A percentile compares a stretch with the other conserved stretches of the same genome.
Evolutionary conservation across 2,329 filamentous ascomycete species (phyloP).

Genomic region (Dothideomycetes sp.): DNA sequence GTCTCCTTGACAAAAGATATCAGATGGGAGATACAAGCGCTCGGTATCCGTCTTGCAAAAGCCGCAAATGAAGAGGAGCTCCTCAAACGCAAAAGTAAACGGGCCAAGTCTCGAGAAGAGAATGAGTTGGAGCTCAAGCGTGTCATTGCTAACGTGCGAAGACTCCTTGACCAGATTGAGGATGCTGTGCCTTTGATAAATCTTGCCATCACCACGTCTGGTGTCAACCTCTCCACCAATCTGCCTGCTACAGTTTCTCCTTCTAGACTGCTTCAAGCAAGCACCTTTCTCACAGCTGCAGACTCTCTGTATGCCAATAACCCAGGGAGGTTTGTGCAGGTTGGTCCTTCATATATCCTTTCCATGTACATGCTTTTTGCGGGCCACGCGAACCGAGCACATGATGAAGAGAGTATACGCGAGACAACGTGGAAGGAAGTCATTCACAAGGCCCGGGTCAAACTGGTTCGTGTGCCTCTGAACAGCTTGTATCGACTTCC

Average conservation of each 20-base stretch:
- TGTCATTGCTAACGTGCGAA: conserved; percentile 66
- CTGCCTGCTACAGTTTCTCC: conserved; percentile 78
- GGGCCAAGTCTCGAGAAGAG: conserved; percentile 40
- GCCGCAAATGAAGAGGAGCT: conserved; percentile 55
- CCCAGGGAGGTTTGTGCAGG: conserved; percentile 57
- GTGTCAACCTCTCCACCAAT: conserved; percentile 71
- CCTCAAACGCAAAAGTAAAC: conserved; percentile 30
- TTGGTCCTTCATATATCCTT: conserved; percentile 76
- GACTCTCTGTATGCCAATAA: conserved; percentile 70
- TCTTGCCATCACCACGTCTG: conserved; percentile 86
- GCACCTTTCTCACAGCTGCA: conserved; percentile 76
- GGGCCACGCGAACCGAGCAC: conserved; percentile 54
- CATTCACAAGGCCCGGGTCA: conserved; percentile 81
- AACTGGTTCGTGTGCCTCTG: conserved; percentile 61
- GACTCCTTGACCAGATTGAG: conserved; percentile 68
- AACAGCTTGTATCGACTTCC: conserved; percentile 39
- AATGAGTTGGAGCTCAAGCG: conserved; percentile 54
- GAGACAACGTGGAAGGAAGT: conserved; percentile 88
- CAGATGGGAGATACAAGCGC: conserved; percentile 67
- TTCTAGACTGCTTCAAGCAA: conserved; percentile 82
- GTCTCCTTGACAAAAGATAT: conserved; percentile 73
- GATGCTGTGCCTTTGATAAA: conserved; percentile 86
- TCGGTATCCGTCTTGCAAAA: conserved; percentile 64
- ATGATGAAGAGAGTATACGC: conserved; percentile 47
- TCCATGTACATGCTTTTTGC: conserved; percentile 94